Evolutionary conservation across 345 rosid genomes (phyloP), one percentile per base, ranked within the genome.

Genomic region (Salix suchowensis): DNA sequence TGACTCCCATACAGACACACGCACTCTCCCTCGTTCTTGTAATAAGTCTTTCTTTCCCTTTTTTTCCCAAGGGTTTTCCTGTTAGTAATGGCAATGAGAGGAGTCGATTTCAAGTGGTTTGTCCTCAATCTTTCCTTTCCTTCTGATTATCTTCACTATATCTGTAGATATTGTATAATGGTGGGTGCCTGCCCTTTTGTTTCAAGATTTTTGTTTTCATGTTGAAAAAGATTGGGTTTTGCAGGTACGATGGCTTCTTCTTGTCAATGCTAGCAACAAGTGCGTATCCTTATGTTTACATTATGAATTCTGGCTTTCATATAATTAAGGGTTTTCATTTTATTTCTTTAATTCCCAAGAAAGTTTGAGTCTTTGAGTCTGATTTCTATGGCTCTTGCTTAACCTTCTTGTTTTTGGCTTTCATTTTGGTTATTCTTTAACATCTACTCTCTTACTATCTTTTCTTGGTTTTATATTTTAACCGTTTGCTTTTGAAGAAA

Each of bases 191-290:
- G 18, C 60, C 42, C 16, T 34, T n/a, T 16, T 39, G 34, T 23
- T 23, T 37, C n/a, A 15, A 24, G 30, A 18, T 16, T 40, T 75
- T 54, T 30, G 0, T 58, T 42, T 15, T 76, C 37, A 39, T 24
- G 58, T 8, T 76, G 68, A 67, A 67, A 52, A 67, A 68, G 10
- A 19, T 24, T 68, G 44, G 72, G 52, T 80, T 50, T 39, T 84
- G 91, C 89, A 96, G 98, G 98, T 94, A 87, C 77, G 98, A 96
- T 88, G 99, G 98, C 28, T 94, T 96, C 90, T 96, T 96, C 92
- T 85, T 96, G 90, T 94, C 97, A 72, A 96, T 96, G 99, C 90
- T 96, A 73, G 99, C 97, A 8, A 96, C 96, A 58, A 94, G 98
- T 73, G 91, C 92, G 99, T 96, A 94, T 96, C 99, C 96, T 88